Evolutionary conservation across 352 stramenopile genomes (phyloP).

Genomic region (Pythium graminicola): DNA sequence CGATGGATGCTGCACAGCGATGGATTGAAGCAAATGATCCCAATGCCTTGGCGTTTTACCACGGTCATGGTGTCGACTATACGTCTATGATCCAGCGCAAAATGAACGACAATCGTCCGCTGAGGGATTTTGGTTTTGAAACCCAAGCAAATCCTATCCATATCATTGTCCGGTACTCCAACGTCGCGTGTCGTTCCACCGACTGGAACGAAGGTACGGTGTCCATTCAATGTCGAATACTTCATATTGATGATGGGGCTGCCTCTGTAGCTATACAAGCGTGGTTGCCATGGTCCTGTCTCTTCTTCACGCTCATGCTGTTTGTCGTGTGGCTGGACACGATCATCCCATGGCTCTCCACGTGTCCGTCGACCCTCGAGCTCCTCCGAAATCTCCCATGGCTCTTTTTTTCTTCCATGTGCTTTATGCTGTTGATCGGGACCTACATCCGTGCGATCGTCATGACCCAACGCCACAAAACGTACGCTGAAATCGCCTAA

Average conservation of each 20-base stretch:
- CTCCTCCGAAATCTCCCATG: constrained; percentile 6
- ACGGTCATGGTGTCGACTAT: not conserved
- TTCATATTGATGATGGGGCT: not conserved
- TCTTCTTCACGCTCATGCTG: constrained; percentile 4
- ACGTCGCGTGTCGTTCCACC: not conserved
- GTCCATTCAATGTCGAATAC: not conserved
- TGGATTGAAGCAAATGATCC: constrained; percentile 2
- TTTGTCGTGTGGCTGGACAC: constrained; percentile 4
- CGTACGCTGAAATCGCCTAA: constrained; percentile 2
- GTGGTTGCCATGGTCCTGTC: constrained; percentile 2
- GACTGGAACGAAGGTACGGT: not conserved
- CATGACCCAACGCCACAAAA: not conserved
- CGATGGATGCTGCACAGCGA: not conserved
- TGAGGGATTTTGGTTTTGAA: constrained; percentile 1
- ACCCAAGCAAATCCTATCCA: not conserved
- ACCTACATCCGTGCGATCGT: not conserved
- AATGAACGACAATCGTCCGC: not conserved
- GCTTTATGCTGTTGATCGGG: not conserved
- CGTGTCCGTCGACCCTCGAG: not conserved
- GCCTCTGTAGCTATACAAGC: not conserved
- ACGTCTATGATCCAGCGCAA: not conserved
- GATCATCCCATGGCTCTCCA: constrained; percentile 1
- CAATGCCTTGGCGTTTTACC: not conserved
- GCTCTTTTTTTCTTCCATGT: not conserved
- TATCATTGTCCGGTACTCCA: not conserved